phyloP scores from a whole-genome alignment of 768 basidiomycete genomes.

The Dentipellis sp. region DNA sequence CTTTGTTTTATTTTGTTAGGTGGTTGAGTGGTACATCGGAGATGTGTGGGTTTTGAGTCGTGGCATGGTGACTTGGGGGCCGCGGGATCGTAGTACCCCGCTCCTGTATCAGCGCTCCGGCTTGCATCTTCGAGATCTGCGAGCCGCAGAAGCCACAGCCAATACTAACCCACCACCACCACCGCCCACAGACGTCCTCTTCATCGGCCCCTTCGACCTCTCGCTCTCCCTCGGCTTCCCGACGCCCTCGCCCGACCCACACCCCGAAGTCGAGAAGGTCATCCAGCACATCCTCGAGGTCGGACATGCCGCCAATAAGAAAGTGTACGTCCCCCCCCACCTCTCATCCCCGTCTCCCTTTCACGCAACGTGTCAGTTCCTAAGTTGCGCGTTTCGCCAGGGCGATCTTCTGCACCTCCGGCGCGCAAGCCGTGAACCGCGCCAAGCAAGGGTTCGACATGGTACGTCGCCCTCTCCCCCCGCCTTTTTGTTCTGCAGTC shows the following conservation, averaged over 20 bases:
- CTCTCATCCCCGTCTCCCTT: too few species aligned
- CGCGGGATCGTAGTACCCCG: too few species aligned
- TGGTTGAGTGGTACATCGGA: background rate
- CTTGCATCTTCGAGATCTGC: too few species aligned
- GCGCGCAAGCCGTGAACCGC: constrained; percentile 33
- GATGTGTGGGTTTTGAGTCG: background rate
- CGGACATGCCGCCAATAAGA: constrained; percentile 48
- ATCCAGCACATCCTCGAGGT: constrained; percentile 44
- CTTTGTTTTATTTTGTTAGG: background rate
- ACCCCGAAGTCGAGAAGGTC: constrained; percentile 50
- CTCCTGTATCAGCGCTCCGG: too few species aligned
- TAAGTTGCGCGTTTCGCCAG: constrained; percentile 18
- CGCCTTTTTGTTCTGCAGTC: too few species aligned
- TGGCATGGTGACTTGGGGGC: background rate
- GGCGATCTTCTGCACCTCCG: constrained; percentile 39
- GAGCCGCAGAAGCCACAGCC: too few species aligned
- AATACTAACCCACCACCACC: too few species aligned
- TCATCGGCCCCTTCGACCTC: constrained; percentile 63
- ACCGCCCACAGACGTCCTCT: constrained; percentile 43
- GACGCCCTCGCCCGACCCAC: constrained; percentile 53
- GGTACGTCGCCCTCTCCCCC: too few species aligned
- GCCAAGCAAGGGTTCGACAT: constrained; percentile 46
- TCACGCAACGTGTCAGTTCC: background rate
- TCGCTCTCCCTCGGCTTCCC: constrained; percentile 54
- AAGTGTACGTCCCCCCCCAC: constrained; percentile 36